phyloP scores from a whole-genome alignment of 2,329 filamentous ascomycete genomes.

The Parastagonospora avenae region DNA sequence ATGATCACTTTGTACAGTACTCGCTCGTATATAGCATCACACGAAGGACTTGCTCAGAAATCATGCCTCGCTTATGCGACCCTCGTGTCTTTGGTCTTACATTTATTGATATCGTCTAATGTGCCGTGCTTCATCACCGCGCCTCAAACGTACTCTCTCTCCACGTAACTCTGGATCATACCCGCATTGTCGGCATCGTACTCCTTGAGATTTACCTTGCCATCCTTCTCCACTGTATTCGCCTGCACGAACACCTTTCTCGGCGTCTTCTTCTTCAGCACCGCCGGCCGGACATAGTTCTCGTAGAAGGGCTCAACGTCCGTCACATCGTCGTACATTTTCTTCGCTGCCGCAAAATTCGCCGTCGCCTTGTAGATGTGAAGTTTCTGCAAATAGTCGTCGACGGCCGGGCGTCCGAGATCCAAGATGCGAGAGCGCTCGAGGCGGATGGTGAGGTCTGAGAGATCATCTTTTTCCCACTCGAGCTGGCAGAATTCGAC shows the following conservation, averaged over 20 bases:
- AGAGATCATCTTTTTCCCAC: constrained; percentile 74
- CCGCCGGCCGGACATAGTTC: constrained; percentile 75
- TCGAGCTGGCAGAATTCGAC: constrained; percentile 84
- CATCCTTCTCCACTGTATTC: constrained; percentile 71
- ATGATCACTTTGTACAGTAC: constrained; percentile 11
- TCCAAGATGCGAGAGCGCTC: constrained; percentile 87
- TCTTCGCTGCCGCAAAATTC: constrained; percentile 76
- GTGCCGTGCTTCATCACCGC: too few species aligned
- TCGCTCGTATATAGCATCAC: background rate
- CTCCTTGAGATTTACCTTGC: constrained; percentile 71
- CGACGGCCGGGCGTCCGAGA: constrained; percentile 80
- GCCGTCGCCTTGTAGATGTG: constrained; percentile 93
- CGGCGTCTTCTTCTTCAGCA: constrained; percentile 79
- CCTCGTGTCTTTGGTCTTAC: too few species aligned
- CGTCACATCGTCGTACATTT: constrained; percentile 84
- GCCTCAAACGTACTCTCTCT: constrained; percentile 42
- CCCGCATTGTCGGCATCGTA: constrained; percentile 82
- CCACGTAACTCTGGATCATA: constrained; percentile 57
- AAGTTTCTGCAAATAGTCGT: constrained; percentile 85
- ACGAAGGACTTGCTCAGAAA: too few species aligned
- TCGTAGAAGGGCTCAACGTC: constrained; percentile 86
- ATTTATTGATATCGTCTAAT: too few species aligned
- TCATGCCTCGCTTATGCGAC: too few species aligned
- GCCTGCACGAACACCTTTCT: constrained; percentile 92
- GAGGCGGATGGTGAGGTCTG: constrained; percentile 79